Evolutionary conservation across 176 grass and related monocot species (phyloP).

Genomic region (Carex myosuroides): DNA sequence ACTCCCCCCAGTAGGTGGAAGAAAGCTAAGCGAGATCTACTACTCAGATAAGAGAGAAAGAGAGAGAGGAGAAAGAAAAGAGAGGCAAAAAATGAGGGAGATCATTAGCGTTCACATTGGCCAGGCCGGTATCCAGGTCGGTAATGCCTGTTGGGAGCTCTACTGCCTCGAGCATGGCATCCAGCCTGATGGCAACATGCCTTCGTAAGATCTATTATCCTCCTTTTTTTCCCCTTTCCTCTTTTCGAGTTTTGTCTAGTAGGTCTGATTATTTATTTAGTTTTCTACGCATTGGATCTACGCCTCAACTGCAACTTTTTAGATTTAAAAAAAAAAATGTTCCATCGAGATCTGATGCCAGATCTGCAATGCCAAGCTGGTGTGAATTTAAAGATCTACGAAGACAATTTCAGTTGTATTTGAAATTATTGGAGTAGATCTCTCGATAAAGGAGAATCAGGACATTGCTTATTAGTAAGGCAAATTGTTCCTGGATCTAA

Average conservation of each 20-base stretch:
- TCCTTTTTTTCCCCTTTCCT: neutral
- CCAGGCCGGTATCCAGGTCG: constrained; percentile 22
- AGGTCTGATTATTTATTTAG: neutral
- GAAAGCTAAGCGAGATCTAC: constrained; percentile 15
- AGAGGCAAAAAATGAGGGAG: constrained; percentile 22
- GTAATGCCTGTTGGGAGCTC: constrained; percentile 26
- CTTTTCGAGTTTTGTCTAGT: neutral
- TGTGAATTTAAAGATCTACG: neutral
- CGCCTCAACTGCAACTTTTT: neutral
- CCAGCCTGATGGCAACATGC: constrained; percentile 25
- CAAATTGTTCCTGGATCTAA: neutral
- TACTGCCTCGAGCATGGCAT: constrained; percentile 28
- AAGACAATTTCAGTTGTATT: neutral
- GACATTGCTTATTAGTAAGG: neutral
- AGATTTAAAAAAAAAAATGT: neutral
- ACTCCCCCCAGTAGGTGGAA: neutral
- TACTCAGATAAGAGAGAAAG: neutral
- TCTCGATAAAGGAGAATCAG: neutral
- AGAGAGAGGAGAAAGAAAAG: neutral
- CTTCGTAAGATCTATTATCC: constrained; percentile 10
- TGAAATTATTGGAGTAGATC: neutral
- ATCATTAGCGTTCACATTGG: constrained; percentile 26
- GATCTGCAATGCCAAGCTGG: neutral
- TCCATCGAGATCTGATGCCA: neutral
- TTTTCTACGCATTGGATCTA: neutral